Conservation (phyloP, 352 stramenopile genomes). For the Globisporangium emineosum region DNA sequence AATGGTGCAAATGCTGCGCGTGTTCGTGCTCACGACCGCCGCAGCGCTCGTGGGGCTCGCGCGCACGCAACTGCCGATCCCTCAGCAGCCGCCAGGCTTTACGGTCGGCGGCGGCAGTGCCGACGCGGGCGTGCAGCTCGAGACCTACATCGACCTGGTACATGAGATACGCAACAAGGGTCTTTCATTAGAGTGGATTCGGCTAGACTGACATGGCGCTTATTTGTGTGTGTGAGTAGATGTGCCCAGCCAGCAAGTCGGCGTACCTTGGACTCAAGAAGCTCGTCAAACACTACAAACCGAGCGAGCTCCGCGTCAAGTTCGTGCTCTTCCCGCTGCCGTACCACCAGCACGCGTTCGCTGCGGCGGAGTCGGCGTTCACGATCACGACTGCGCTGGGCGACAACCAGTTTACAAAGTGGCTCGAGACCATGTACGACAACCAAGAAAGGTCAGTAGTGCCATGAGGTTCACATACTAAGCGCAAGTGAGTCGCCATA, state of each 20-base stretch:
- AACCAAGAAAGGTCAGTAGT: constrained; percentile 68
- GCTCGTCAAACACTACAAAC: constrained; percentile 47
- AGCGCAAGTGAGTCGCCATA: background rate
- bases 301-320: constrained; percentile 54
- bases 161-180: background rate
- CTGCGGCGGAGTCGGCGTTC: constrained; percentile 54
- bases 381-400: constrained; percentile 61
- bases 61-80: constrained; percentile 53
- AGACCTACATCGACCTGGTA: constrained; percentile 80
- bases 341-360: constrained; percentile 78
- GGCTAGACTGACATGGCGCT: background rate
- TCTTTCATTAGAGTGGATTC: background rate
- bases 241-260: constrained; percentile 72
- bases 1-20: constrained; percentile 22
- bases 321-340: constrained; percentile 79
- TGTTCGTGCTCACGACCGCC: background rate
- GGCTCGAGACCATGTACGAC: constrained; percentile 76
- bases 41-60: constrained; percentile 4
- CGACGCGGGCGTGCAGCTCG: constrained; percentile 67
- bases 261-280: constrained; percentile 66
- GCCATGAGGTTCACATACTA: background rate
- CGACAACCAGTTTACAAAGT: constrained; percentile 49
- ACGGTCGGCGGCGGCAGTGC: constrained; percentile 46
- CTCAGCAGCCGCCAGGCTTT: constrained; percentile 59
- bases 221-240: constrained; percentile 21